These are phyloP conservation scores for Knoxdaviesia capensis DNA, from an alignment of 2,329 filamentous ascomycete species.

Conservation along the genomic window DNA sequence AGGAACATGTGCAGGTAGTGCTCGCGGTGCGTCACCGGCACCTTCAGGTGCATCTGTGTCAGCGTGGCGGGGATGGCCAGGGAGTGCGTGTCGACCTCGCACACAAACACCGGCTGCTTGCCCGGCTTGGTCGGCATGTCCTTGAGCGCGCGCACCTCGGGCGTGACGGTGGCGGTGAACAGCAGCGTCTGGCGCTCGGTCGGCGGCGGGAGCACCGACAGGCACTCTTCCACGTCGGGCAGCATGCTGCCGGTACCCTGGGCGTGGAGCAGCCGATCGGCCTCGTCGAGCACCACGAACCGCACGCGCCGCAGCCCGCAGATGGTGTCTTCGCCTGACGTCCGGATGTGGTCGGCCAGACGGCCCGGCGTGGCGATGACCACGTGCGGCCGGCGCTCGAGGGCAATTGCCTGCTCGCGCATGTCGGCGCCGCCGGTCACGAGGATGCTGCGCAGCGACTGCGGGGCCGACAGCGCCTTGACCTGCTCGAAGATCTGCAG, in stretches of 20 bases:
- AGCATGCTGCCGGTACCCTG: slow-evolving; percentile 69
- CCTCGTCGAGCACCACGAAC: slow-evolving; percentile 88
- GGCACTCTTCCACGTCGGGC: slow-evolving; percentile 78
- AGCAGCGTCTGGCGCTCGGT: slow-evolving; percentile 74
- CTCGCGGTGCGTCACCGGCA: slow-evolving; percentile 82
- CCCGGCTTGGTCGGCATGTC: slow-evolving; percentile 48
- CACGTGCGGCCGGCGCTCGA: slow-evolving; percentile 67
- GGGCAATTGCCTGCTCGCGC: slow-evolving; percentile 68
- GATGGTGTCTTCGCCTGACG: slow-evolving; percentile 79
- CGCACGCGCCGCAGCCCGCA: slow-evolving; percentile 58
- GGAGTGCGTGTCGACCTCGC: slow-evolving; percentile 60
- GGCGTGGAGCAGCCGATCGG: slow-evolving; percentile 65
- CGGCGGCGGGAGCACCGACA: slow-evolving; percentile 61
- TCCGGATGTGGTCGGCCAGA: slow-evolving; percentile 81
- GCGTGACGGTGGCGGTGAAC: slow-evolving; percentile 89
- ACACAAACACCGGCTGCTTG: slow-evolving; percentile 66
- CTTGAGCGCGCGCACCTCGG: slow-evolving; percentile 76
- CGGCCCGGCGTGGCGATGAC: slow-evolving; percentile 89
- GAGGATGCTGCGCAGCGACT: slow-evolving; percentile 73
- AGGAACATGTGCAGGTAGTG: slow-evolving; percentile 86
- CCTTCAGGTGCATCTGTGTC: slow-evolving; percentile 66
- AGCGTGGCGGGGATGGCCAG: slow-evolving; percentile 66
- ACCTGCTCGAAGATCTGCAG: slow-evolving; percentile 95
- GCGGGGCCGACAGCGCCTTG: slow-evolving; percentile 74
- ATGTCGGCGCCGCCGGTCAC: slow-evolving; percentile 88